Conservation (phyloP, 495 filamentous ascomycete genomes). For the Talaromyces stipitatus region DNA sequence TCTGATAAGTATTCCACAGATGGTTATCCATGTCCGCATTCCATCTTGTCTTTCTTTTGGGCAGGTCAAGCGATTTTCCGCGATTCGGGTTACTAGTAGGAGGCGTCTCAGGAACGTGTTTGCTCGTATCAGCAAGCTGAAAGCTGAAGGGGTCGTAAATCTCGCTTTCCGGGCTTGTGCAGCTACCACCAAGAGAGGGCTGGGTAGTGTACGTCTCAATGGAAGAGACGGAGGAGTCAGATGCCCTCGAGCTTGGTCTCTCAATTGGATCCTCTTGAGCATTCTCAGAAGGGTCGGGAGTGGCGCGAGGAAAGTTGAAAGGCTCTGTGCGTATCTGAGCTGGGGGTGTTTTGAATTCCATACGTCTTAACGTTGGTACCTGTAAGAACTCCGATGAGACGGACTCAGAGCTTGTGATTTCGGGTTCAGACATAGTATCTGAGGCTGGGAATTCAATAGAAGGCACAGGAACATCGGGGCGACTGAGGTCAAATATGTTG, state of each 20-base stretch:
- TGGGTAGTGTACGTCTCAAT: constrained; percentile 57
- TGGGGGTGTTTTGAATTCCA: constrained; percentile 56
- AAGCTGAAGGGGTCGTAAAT: constrained; percentile 46
- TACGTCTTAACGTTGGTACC: constrained; percentile 38
- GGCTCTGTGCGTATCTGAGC: constrained; percentile 42
- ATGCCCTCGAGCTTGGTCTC: constrained; percentile 53
- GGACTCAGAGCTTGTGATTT: constrained; percentile 14
- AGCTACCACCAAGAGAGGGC: constrained; percentile 58
- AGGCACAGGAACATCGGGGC: constrained; percentile 44
- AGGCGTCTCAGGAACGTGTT: constrained; percentile 27
- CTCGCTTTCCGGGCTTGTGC: constrained; percentile 61
- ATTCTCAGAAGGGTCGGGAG: constrained; percentile 26
- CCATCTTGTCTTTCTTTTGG: constrained; percentile 44
- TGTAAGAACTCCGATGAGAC: constrained; percentile 37
- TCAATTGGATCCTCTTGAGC: constrained; percentile 32
- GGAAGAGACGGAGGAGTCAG: constrained; percentile 64
- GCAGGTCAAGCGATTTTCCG: constrained; percentile 2
- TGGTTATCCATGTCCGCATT: constrained; percentile 87
- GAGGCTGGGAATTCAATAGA: constrained; percentile 50
- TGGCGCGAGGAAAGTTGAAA: constrained; percentile 18
- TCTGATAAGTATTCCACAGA: constrained; percentile 81
- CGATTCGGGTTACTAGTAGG: constrained; percentile 16
- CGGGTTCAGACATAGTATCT: constrained; percentile 13
- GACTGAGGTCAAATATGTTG: constrained; percentile 19
- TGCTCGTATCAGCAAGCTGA: constrained; percentile 29